Percentiles rank a stretch among this genome's conserved stretches.
Evolutionary conservation across 805 yeast species (phyloP).

Genomic region (Candida coleopterorum): DNA sequence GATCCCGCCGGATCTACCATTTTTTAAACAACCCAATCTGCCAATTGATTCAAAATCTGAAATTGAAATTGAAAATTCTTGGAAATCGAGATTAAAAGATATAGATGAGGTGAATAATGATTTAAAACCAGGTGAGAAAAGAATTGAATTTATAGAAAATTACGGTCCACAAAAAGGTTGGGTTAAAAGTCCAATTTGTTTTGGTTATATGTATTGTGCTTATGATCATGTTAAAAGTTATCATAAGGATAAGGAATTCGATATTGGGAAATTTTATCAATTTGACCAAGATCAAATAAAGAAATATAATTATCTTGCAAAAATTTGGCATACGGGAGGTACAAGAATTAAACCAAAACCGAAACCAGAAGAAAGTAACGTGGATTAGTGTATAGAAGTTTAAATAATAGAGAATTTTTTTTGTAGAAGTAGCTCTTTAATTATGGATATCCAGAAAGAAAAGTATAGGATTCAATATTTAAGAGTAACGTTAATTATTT

Average conservation of each 20-base stretch:
- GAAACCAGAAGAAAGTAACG: too few relatives aligned
- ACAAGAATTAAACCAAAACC: slow-evolving; percentile 8
- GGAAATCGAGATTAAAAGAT: slow-evolving; percentile 24
- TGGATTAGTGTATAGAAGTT: too few relatives aligned
- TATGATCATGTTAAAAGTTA: slow-evolving; percentile 25
- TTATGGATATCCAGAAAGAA: too few relatives aligned
- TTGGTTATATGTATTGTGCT: slow-evolving; percentile 38
- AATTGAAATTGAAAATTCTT: slow-evolving; percentile 10
- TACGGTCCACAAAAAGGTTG: slow-evolving; percentile 40
- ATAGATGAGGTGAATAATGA: slow-evolving; percentile 25
- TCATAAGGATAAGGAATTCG: slow-evolving; percentile 1
- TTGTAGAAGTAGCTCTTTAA: too few relatives aligned
- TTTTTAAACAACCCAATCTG: slow-evolving; percentile 20
- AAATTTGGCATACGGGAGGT: slow-evolving; percentile 25
- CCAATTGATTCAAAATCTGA: slow-evolving; percentile 20
- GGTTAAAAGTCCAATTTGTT: slow-evolving; percentile 32
- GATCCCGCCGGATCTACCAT: slow-evolving; percentile 37
- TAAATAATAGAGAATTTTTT: too few relatives aligned
- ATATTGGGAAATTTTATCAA: slow-evolving; percentile 9
- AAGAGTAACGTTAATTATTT: too few relatives aligned
- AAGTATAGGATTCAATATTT: too few relatives aligned
- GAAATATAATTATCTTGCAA: slow-evolving; percentile 28
- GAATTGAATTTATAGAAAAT: slow-evolving; percentile 13
- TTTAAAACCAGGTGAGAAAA: slow-evolving; percentile 8
- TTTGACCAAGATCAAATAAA: slow-evolving; percentile 8